A percentile compares a stretch with the other conserved stretches of the same genome.
Conservation (phyloP, 1,284 basidiomycete species). For the Ceratobasidium sp. region DNA sequence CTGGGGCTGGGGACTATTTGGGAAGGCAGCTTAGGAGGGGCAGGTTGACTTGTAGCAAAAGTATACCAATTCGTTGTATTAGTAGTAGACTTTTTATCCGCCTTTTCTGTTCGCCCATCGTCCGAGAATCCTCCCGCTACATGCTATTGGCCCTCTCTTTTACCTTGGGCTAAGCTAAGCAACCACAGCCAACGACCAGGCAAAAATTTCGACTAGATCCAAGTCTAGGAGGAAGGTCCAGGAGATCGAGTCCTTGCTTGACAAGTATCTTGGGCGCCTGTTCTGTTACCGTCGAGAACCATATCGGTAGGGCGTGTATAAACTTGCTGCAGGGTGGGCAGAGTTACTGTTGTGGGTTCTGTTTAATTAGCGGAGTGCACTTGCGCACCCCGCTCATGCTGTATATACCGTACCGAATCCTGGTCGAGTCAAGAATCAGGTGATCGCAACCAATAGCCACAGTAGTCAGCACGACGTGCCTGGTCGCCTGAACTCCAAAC, state of each 20-base stretch:
- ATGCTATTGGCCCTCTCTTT: background rate
- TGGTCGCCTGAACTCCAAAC: background rate
- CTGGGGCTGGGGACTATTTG: constrained; percentile 42
- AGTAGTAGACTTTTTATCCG: background rate
- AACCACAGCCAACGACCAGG: background rate
- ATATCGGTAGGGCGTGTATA: background rate
- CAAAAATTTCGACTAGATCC: too few relatives aligned
- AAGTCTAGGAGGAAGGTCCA: too few relatives aligned
- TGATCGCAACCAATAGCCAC: too few relatives aligned
- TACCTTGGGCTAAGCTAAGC: too few relatives aligned
- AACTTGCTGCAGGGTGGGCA: background rate
- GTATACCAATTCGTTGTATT: constrained; percentile 23
- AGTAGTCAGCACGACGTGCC: background rate
- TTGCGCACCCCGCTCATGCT: background rate
- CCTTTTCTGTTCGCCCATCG: too few relatives aligned
- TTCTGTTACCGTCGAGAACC: background rate
- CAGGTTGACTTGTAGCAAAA: background rate
- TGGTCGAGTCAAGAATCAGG: background rate
- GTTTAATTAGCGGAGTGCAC: background rate
- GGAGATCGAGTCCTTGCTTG: background rate
- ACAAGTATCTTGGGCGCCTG: background rate
- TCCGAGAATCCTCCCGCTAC: too few relatives aligned
- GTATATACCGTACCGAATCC: background rate
- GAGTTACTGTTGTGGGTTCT: background rate
- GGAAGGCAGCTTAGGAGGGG: background rate